Evolutionary conservation across 495 filamentous ascomycete genomes (phyloP).

Genomic region (Thozetella sp.): DNA sequence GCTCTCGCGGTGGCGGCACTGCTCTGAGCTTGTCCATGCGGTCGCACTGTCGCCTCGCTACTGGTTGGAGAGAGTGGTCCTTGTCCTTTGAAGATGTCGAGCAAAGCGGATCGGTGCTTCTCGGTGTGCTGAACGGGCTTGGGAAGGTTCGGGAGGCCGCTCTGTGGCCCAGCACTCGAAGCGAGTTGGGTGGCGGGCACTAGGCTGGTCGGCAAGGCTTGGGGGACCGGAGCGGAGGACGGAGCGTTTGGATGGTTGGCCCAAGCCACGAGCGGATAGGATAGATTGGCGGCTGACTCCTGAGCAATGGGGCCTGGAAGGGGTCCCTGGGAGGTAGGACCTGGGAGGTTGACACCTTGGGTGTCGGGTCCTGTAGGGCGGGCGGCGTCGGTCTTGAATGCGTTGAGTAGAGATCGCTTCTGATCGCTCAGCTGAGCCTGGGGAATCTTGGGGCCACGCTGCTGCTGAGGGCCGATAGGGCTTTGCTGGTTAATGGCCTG

Average conservation of each 20-base stretch:
- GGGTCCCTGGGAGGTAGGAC: constrained; percentile 7
- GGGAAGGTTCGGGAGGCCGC: constrained; percentile 1
- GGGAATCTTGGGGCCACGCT: constrained; percentile 33
- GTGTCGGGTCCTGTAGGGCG: too few species aligned
- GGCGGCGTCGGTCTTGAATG: constrained; percentile 60
- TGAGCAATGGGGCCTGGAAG: not conserved
- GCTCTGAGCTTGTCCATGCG: constrained; percentile 7
- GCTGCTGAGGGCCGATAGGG: constrained; percentile 56
- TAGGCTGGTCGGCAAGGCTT: not conserved
- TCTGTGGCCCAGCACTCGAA: not conserved
- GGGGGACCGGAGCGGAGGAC: not conserved
- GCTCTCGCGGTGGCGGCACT: constrained; percentile 11
- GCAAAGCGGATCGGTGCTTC: constrained; percentile 41
- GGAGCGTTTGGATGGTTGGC: not conserved
- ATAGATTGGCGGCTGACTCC: not conserved
- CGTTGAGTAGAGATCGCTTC: constrained; percentile 62
- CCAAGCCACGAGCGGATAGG: not conserved
- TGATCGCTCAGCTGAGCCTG: constrained; percentile 66
- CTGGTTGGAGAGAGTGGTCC: constrained; percentile 20
- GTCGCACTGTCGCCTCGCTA: constrained; percentile 20
- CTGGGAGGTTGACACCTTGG: constrained; percentile 11
- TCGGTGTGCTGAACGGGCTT: constrained; percentile 35
- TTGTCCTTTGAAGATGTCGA: constrained; percentile 52
- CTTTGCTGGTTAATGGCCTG: constrained; percentile 20
- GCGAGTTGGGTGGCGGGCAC: not conserved